Base-by-base conservation (phyloP, 176 grass and related monocot species). In the Raddia guianensis region DNA sequence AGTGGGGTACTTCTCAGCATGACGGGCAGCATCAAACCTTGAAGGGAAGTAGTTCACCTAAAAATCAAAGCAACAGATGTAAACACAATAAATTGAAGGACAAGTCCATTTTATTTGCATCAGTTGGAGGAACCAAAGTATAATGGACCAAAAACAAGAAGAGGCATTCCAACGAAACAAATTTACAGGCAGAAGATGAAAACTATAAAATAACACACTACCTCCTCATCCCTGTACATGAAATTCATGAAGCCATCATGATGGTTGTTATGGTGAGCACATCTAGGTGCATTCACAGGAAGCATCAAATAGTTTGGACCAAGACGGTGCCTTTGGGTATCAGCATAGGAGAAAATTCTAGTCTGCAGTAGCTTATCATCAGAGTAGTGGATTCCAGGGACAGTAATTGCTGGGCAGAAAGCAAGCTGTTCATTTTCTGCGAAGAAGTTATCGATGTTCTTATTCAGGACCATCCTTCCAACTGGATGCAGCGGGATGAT, bases 1-100 rank as follows among this genome's bases (percentile, higher is more conserved):
- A 48, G 93, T 87, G 32, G 86, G 94, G 42, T 91, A 69, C 87
- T 87, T 87, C 47, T 97, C 91, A 54, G 94, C 81, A 78, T 93
- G 91, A 44, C 81, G 88, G 68, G 51, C 71, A 67, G 86, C 54
- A 86, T 97, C 91, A 64, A 91, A 93, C 52, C 89, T 91, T 44
- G 94, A 97, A 35, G 94, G 91, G 84, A 93, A 97, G 83, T 97
- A 97, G 77, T 97, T 93, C 66, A 97, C 94, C 94, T 97, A 62
- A 54, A 58, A 81, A 68, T 1, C 7, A 80, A 74, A 51, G 15
- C 33, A 64, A 57, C 61, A 33, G 55, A 63, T 45, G 66, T 79
- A 83, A 80, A 32, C 52, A 18, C 63, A 49, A 34, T 43, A 33
- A 53, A 47, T 12, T 6, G 12, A 20, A 13, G 3, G n/a, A 50